Evolutionary conservation across 2,329 filamentous ascomycete genomes (phyloP), one percentile per base, ranked within the genome.

Genomic region (Keithomyces neogunnii): DNA sequence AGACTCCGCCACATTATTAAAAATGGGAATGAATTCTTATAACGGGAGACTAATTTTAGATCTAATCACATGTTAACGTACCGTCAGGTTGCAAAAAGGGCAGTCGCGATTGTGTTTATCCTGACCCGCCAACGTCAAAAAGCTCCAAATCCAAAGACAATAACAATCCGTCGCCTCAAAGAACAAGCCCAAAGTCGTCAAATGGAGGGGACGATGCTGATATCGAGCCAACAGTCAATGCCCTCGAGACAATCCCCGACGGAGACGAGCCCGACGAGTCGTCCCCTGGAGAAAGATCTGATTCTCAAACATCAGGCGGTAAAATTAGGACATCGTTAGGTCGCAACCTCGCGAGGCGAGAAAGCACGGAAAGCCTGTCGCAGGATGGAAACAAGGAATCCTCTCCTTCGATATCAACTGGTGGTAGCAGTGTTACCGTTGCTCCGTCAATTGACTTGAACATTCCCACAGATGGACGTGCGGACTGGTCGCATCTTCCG

Each of bases 31-130:
- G 19, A 19, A 19, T 19, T 19, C 19, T 19, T 19, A 19, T 19
- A 19, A 19, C 19, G 19, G 19, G 19, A 19, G 19, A 19, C 19
- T 19, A 19, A 19, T 19, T 19, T 19, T 19, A 19, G 19, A 19
- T 19, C 19, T 1, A 19, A 19, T 19, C 19, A 19, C 19, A 45
- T 47, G 32, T 36, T 44, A 38, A 47, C 44, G 42, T 28, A 38
- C 2, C n/a, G 28, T 42, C 55, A 86, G 90, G 92, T 62, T 99
- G 93, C 68, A 86, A 84, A 60, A 99, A 97, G 69, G 93, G 92
- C 47, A 88, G 84, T 59, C 81, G 93, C 69, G 89, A 95, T 57
- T 99, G 93, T 66, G 77, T 87, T 53, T 99, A 96, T 66, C 92
- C 93, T 3, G 89, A 92, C 46, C 74, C 84, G 32, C 72, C 81